phyloP scores from a whole-genome alignment of 1,139 yeast genomes.

The Meyerozyma guilliermondii region DNA sequence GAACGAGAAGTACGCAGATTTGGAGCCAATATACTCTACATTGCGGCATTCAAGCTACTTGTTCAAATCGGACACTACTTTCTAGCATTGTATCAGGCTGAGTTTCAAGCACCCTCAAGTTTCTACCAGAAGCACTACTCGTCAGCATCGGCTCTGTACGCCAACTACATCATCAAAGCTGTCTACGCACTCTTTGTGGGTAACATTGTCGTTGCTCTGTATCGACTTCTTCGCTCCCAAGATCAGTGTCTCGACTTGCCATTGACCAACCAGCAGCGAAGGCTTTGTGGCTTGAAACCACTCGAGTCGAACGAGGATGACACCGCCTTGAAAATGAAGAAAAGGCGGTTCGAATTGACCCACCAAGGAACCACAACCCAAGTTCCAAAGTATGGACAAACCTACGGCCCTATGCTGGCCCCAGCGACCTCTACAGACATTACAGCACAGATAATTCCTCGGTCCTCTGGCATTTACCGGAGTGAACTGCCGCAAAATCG shows the following conservation, averaged over 20 bases:
- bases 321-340: neutral
- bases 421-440: neutral
- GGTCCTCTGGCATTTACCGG: neutral
- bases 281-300: conserved; percentile 26
- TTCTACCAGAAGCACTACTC: neutral
- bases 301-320: neutral
- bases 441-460: neutral
- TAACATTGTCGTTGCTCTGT: conserved; percentile 14
- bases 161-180: conserved; percentile 1
- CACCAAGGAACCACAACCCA: neutral
- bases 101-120: conserved; percentile 2
- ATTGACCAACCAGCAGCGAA: conserved; percentile 31
- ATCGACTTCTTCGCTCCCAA: conserved; percentile 22
- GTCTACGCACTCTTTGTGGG: conserved; percentile 11
- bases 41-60: conserved; percentile 15
- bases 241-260: conserved; percentile 43
- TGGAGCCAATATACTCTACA: conserved; percentile 14
- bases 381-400: conserved; percentile 1
- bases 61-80: conserved; percentile 12
- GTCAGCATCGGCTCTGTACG: neutral
- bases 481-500: too few relatives aligned
- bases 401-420: neutral
- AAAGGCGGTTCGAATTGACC: neutral
- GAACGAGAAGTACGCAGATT: conserved; percentile 22
- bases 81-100: conserved; percentile 8